Percentiles rank a stretch among this genome's conserved stretches.
phyloP scores from a whole-genome alignment of 495 filamentous ascomycete species.

The Hypoxylon crocopeplum region DNA sequence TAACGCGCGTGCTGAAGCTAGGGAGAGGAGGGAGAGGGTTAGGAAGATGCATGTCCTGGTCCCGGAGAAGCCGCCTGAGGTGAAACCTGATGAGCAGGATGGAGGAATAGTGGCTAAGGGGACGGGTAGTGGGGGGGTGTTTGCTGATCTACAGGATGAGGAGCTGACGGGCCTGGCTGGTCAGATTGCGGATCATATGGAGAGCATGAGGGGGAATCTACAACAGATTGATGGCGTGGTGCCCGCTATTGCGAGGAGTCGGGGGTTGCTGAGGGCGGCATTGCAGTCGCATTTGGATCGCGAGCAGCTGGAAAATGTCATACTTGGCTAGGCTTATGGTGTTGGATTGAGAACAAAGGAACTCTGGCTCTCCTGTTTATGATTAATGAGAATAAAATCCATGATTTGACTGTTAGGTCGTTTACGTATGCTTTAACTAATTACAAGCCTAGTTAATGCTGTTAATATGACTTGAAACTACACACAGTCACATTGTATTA shows the following conservation, averaged over 20 bases:
- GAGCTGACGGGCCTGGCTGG: constrained; percentile 45
- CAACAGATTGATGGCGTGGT: constrained; percentile 56
- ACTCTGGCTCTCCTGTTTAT: no score
- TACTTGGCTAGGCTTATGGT: constrained; percentile 44
- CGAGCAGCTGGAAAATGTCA: constrained; percentile 51
- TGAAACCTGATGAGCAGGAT: constrained; percentile 12
- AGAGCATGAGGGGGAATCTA: constrained; percentile 66
- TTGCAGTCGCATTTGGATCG: constrained; percentile 52
- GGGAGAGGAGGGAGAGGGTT: constrained; percentile 43
- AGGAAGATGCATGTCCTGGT: constrained; percentile 52
- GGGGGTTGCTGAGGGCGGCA: constrained; percentile 48
- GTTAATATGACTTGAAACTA: no score
- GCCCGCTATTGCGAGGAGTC: constrained; percentile 51
- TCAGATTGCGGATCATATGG: constrained; percentile 56
- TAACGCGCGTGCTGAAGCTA: constrained; percentile 48
- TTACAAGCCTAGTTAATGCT: no score
- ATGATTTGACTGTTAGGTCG: no score
- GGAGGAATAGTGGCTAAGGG: constrained; percentile 25
- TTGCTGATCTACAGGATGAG: constrained; percentile 44
- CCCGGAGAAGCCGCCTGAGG: constrained; percentile 32
- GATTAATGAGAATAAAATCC: no score
- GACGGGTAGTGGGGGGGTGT: constrained; percentile 32
- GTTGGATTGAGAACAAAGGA: neutral
- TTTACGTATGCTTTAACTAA: no score
- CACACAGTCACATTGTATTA: no score